These are phyloP conservation scores for Pseudogymnoascus sp. DNA, from an alignment of 2,329 filamentous ascomycete genomes.

Conservation along the genomic window DNA sequence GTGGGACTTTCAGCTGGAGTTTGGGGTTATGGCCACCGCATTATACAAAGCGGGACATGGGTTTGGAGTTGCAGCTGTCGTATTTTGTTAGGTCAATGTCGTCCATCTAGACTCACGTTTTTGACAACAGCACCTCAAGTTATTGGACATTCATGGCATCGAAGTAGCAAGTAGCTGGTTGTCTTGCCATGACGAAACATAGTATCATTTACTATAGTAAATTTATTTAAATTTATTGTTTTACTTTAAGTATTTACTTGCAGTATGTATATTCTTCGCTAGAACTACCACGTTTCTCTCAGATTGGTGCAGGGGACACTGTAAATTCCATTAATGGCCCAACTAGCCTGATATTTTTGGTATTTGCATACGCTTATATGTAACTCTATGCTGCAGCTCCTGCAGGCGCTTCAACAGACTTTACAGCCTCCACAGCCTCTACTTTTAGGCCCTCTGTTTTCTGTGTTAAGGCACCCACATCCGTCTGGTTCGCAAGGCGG, in stretches of 20 bases:
- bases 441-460: conserved; percentile 26
- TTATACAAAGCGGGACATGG: neutral
- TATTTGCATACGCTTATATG: neutral
- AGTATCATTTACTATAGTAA: neutral
- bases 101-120: neutral
- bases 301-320: neutral
- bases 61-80: neutral
- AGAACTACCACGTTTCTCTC: neutral
- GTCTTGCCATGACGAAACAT: neutral
- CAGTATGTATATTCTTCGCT: neutral
- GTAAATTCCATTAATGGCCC: neutral
- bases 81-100: neutral
- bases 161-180: neutral
- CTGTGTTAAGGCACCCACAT: conserved; percentile 23
- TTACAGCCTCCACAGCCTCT: neutral
- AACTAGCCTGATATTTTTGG: neutral
- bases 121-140: neutral
- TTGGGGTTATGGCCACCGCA: neutral
- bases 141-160: neutral
- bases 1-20: neutral
- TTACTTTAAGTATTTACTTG: neutral
- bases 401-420: neutral
- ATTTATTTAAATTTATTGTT: neutral
- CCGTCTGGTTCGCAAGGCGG: conserved; percentile 33
- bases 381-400: neutral